These are phyloP conservation scores for Rhizopus sp. DNA, from an alignment of 371 early-diverging fungal genomes.

Conservation along the genomic window DNA sequence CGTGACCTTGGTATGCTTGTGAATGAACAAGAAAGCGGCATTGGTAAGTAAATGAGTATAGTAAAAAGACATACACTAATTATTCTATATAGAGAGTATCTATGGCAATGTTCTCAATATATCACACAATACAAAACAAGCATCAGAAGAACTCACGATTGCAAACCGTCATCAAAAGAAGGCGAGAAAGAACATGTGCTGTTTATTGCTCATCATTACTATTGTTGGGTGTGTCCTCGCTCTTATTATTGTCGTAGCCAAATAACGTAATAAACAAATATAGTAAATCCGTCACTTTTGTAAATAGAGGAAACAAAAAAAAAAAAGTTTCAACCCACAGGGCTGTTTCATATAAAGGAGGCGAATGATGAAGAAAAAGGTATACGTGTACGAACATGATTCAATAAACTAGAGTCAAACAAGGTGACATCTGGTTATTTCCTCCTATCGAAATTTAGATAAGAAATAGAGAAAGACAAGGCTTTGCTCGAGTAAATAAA, in stretches of 20 bases:
- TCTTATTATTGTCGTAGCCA: constrained; percentile 51
- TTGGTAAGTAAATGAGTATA: constrained; percentile 62
- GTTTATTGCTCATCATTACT: constrained; percentile 71
- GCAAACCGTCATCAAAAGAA: constrained; percentile 84
- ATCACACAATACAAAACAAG: constrained; percentile 76
- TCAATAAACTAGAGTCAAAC: too few relatives aligned
- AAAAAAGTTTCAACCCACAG: not conserved
- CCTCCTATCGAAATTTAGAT: too few relatives aligned
- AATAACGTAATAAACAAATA: constrained; percentile 23
- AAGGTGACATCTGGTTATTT: too few relatives aligned
- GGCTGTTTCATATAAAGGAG: too few relatives aligned
- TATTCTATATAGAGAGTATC: constrained; percentile 39
- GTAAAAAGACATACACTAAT: not conserved
- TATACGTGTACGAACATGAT: too few relatives aligned
- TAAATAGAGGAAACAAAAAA: not conserved
- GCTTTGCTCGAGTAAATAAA: too few relatives aligned
- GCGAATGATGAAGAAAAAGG: not conserved
- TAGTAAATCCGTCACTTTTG: not conserved
- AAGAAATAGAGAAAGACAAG: too few relatives aligned
- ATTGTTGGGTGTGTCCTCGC: constrained; percentile 61
- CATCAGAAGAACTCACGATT: constrained; percentile 75
- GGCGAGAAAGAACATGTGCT: constrained; percentile 83
- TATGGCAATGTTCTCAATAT: constrained; percentile 81
- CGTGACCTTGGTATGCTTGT: constrained; percentile 95
- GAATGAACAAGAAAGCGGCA: constrained; percentile 90